Conservation (phyloP, 495 filamentous ascomycete species). For the Neurospora pannonica region DNA sequence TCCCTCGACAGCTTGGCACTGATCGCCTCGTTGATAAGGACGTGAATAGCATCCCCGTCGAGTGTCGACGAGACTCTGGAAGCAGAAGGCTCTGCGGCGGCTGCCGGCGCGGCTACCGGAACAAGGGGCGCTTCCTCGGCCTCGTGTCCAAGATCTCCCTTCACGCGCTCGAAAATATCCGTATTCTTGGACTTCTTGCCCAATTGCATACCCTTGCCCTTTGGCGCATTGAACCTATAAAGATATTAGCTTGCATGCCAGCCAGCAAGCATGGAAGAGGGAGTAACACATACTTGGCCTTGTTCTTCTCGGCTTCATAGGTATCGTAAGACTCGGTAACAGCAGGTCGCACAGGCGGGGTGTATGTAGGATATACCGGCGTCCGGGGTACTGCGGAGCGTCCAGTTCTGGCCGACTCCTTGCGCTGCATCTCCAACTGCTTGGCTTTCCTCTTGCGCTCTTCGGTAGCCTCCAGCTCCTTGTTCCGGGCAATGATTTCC, state of each 20-base stretch:
- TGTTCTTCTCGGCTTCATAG: conserved; percentile 96
- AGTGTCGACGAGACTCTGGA: conserved; percentile 53
- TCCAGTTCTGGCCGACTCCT: conserved; percentile 60
- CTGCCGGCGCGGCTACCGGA: conserved; percentile 48
- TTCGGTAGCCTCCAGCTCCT: conserved; percentile 94
- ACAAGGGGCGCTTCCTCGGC: conserved; percentile 69
- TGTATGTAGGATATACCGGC: conserved; percentile 82
- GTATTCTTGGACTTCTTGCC: conserved; percentile 96
- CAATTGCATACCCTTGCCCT: conserved; percentile 96
- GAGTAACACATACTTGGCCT: conserved; percentile 54
- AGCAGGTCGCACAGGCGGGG: conserved; percentile 62
- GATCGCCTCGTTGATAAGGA: conserved; percentile 80
- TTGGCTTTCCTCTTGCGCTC: conserved; percentile 97
- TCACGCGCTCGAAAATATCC: conserved; percentile 93
- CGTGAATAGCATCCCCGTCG: conserved; percentile 72
- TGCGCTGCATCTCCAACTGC: conserved; percentile 95
- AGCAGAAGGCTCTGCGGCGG: conserved; percentile 43
- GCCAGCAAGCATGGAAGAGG: background rate
- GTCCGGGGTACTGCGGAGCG: conserved; percentile 52
- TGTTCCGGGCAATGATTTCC: conserved; percentile 96
- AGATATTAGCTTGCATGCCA: conserved; percentile 10
- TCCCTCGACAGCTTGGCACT: conserved; percentile 79
- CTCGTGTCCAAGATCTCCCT: conserved; percentile 75
- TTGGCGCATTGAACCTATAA: conserved; percentile 48
- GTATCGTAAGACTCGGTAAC: conserved; percentile 77